phyloP scores from a whole-genome alignment of 192 early-diverging fungal genomes.

The Dissophora globulifera region DNA sequence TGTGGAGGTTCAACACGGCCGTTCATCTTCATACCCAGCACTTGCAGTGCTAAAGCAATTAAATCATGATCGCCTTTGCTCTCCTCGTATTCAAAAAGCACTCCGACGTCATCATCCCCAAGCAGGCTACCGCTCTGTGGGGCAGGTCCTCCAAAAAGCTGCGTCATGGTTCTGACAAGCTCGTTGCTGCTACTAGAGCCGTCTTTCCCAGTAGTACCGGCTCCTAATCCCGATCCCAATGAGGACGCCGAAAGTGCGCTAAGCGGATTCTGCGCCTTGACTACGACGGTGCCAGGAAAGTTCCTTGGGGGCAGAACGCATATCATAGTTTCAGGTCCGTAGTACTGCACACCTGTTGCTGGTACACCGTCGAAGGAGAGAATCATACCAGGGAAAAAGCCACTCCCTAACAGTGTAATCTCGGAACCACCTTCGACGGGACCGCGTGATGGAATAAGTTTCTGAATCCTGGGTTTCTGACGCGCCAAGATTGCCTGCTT shows the following conservation, averaged over 20 bases:
- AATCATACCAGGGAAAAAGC: conserved; percentile 74
- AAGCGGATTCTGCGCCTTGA: conserved; percentile 29
- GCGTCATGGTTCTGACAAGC: conserved; percentile 39
- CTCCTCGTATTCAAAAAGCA: conserved; percentile 61
- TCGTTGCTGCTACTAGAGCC: conserved; percentile 29
- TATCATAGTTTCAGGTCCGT: conserved; percentile 73
- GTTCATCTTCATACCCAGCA: conserved; percentile 75
- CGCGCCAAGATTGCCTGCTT: conserved; percentile 51
- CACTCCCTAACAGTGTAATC: conserved; percentile 75
- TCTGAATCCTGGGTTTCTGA: conserved; percentile 63
- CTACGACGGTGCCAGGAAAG: conserved; percentile 68
- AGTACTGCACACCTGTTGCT: conserved; percentile 69
- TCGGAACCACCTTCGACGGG: conserved; percentile 80
- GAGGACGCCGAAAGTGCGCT: conserved; percentile 11
- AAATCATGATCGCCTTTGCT: conserved; percentile 76
- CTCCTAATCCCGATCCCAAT: conserved; percentile 5
- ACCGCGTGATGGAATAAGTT: conserved; percentile 80
- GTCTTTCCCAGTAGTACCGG: conserved; percentile 11
- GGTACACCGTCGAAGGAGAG: conserved; percentile 75
- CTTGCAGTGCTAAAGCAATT: conserved; percentile 80
- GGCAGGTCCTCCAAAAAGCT: conserved; percentile 42
- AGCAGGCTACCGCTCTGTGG: not conserved
- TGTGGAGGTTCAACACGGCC: conserved; percentile 71
- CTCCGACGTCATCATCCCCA: conserved; percentile 45
- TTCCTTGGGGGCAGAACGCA: conserved; percentile 76